Evolutionary conservation across 1,284 basidiomycete species (phyloP), one percentile per base, ranked within the genome.

Genomic region (Coniophora puteana): DNA sequence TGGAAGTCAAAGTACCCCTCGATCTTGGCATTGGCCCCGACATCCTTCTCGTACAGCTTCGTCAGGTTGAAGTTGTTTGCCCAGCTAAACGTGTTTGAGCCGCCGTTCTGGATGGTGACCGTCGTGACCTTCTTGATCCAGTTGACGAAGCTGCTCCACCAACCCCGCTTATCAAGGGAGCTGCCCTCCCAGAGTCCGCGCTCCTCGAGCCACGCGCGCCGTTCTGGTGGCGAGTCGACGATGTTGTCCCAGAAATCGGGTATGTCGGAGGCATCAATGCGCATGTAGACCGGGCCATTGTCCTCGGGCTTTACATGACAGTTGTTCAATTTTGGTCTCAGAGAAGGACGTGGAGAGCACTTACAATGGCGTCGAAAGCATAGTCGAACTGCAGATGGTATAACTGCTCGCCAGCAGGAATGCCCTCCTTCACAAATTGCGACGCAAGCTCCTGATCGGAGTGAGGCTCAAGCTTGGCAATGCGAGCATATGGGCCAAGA

Each of bases 401-500:
- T 13, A 48, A 34, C 8, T 29, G 17, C 22, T 45, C 46, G 21
- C 16, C 29, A 4, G 23, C 32, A 3, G 46, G 44, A 22, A 41
- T 45, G 14, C 39, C 10, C 14, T n/a, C 18, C 30, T 37, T 24
- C 12, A 35, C 28, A 23, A 13, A 36, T 10, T 18, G 20, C 12
- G 33, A 17, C 11, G 31, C 20, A 17, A 36, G 44, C 27, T 16
- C 42, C 34, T 47, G 48, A 17, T 47, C 25, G 2, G 37, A 12
- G 18, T 49, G 47, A 4, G 29, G 28, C 8, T 6, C 24, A 22
- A 53, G 36, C 24, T 33, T 33, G 4, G 31, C 42, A 8, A 51
- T 25, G 10, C 48, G 51, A 4, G 48, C 48, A 20, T 46, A 48
- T 1, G 50, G 48, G 2, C 57, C 47, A 46, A 52, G 46, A 2